Evolutionary conservation across 1,284 basidiomycete genomes (phyloP).

Genomic region (Ganoderma sp.): DNA sequence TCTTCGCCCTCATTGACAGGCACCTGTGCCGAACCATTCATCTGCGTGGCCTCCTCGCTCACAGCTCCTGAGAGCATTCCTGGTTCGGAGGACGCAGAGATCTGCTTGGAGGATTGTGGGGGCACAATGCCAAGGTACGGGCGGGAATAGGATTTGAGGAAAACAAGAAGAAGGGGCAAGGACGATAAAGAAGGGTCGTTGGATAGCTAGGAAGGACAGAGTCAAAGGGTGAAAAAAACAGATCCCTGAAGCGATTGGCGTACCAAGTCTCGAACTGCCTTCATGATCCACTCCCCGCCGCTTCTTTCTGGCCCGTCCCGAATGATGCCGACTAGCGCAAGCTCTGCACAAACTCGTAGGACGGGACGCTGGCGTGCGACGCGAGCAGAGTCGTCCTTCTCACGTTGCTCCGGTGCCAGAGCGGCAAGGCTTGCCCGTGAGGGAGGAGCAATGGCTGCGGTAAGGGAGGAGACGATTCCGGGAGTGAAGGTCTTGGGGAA

Average conservation of each 20-base stretch:
- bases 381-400: slow-evolving; percentile 89
- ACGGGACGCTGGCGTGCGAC: slow-evolving; percentile 85
- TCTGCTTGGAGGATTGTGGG: slow-evolving; percentile 59
- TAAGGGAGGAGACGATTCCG: slow-evolving; percentile 68
- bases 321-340: slow-evolving; percentile 87
- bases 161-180: slow-evolving; percentile 80
- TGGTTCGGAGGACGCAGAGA: slow-evolving; percentile 56
- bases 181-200: slow-evolving; percentile 88
- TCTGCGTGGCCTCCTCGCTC: slow-evolving; percentile 44
- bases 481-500: slow-evolving; percentile 85
- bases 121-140: slow-evolving; percentile 79
- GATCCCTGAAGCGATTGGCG: slow-evolving; percentile 36
- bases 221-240: slow-evolving; percentile 4
- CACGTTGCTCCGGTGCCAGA: slow-evolving; percentile 79
- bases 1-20: slow-evolving; percentile 65
- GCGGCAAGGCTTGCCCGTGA: slow-evolving; percentile 63
- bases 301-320: slow-evolving; percentile 68
- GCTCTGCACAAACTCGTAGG: slow-evolving; percentile 86
- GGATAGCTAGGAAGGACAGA: slow-evolving; percentile 63
- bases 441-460: slow-evolving; percentile 70
- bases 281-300: slow-evolving; percentile 88
- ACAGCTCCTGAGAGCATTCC: slow-evolving; percentile 56
- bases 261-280: slow-evolving; percentile 82
- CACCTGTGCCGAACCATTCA: slow-evolving; percentile 49
- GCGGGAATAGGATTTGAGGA: slow-evolving; percentile 84